Evolutionary conservation across 441 rosid species (phyloP).

Genomic region (Adansonia madagascariensis): DNA sequence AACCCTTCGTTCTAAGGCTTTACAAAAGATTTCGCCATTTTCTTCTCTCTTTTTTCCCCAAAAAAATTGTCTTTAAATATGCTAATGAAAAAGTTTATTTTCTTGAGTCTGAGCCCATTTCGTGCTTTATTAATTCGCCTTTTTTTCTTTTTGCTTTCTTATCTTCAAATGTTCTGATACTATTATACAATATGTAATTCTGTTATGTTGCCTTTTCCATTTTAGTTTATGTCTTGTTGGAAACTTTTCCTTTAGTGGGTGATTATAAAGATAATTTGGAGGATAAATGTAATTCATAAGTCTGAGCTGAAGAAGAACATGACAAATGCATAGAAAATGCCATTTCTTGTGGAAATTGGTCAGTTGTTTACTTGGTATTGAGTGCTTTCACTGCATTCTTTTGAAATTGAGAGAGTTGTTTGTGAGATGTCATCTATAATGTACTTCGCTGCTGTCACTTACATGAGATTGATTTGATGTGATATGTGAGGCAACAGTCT

Average conservation of each 20-base stretch:
- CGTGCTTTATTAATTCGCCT: not conserved
- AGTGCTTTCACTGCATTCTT: not conserved
- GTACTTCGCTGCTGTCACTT: not conserved
- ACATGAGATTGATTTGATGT: not conserved
- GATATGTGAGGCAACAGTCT: not conserved
- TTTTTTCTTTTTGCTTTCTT: not conserved
- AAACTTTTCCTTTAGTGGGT: not conserved
- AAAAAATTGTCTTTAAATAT: not conserved
- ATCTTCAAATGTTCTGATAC: too few species aligned
- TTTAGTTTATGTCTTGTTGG: not conserved
- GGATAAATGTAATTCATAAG: not conserved
- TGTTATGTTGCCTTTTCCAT: not conserved
- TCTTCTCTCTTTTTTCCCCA: not conserved
- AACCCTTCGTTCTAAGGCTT: slow-evolving; percentile 7
- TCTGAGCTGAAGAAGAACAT: not conserved
- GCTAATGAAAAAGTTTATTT: too few species aligned
- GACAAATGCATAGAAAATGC: not conserved
- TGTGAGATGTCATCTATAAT: too few species aligned
- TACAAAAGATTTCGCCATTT: not conserved
- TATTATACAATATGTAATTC: not conserved
- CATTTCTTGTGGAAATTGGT: not conserved
- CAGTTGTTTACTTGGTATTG: not conserved
- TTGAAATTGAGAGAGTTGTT: not conserved
- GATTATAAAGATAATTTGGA: not conserved
- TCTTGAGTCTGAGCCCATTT: not conserved